Evolutionary conservation across 371 early-diverging fungal genomes (phyloP).

Genomic region (Batkoa obscura): DNA sequence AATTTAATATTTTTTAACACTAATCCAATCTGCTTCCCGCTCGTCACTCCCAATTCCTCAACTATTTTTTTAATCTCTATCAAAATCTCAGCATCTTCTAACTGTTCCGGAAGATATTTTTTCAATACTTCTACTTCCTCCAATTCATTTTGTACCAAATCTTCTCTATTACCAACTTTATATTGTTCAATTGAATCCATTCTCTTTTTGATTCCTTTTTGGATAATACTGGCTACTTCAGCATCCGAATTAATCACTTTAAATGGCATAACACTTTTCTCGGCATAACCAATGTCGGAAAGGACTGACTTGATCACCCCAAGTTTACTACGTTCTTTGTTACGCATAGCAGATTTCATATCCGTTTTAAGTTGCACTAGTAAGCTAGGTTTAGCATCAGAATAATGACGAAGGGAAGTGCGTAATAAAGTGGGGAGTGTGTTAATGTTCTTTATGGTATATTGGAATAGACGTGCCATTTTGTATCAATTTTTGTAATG

Average conservation of each 20-base stretch:
- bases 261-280: slow-evolving; percentile 22
- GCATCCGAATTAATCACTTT: slow-evolving; percentile 6
- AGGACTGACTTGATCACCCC: slow-evolving; percentile 36
- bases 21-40: slow-evolving; percentile 44
- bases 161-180: slow-evolving; percentile 33
- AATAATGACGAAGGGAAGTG: too few species aligned
- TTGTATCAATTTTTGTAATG: too few species aligned
- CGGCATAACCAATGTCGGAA: slow-evolving; percentile 49
- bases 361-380: slow-evolving; percentile 24
- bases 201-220: slow-evolving; percentile 48
- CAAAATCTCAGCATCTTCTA: slow-evolving; percentile 43
- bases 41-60: slow-evolving; percentile 25
- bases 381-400: neutral
- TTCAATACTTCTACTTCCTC: slow-evolving; percentile 37
- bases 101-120: slow-evolving; percentile 45
- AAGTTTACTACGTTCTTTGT: slow-evolving; percentile 39
- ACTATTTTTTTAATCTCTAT: slow-evolving; percentile 25
- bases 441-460: too few species aligned
- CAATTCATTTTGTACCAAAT: slow-evolving; percentile 39
- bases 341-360: slow-evolving; percentile 51
- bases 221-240: slow-evolving; percentile 25
- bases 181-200: slow-evolving; percentile 45
- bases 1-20: slow-evolving; percentile 52
- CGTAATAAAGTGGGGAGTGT: too few species aligned
- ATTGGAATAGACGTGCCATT: too few species aligned